Percentiles rank a stretch among this genome's conserved stretches.
Conservation (phyloP, 306 rosid species). For the Begonia fuchsioides region DNA sequence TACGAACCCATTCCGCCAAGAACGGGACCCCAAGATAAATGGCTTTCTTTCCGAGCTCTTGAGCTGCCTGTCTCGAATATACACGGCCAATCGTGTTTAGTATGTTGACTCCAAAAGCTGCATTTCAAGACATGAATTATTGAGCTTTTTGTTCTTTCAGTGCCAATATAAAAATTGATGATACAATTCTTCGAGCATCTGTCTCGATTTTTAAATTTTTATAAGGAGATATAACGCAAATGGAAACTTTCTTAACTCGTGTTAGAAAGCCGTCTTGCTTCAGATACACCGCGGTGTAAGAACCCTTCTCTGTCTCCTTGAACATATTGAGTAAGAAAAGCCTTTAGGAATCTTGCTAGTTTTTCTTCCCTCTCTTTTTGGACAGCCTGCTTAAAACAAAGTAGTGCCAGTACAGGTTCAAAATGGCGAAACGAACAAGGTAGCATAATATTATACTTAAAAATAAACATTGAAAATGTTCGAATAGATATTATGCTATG, state of each 20-base stretch:
- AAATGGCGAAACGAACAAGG: no score
- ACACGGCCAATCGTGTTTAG: slow-evolving; percentile 64
- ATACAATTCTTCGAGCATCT: slow-evolving; percentile 30
- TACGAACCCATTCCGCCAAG: slow-evolving; percentile 85
- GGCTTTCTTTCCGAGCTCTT: slow-evolving; percentile 88
- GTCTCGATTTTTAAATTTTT: not conserved
- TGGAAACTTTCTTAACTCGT: slow-evolving; percentile 37
- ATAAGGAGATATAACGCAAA: not conserved
- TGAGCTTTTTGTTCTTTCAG: slow-evolving; percentile 3
- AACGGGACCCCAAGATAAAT: slow-evolving; percentile 82
- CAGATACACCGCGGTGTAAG: slow-evolving; percentile 54
- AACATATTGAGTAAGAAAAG: slow-evolving; percentile 50
- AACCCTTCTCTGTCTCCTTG: slow-evolving; percentile 67
- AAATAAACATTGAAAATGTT: no score
- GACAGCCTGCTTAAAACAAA: slow-evolving; percentile 40
- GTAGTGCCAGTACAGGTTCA: no score
- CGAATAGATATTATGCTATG: no score
- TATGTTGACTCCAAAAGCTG: slow-evolving; percentile 70
- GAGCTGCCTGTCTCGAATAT: slow-evolving; percentile 90
- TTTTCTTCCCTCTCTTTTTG: slow-evolving; percentile 90
- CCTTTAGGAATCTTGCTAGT: slow-evolving; percentile 47
- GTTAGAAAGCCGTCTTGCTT: slow-evolving; percentile 66
- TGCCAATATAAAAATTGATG: slow-evolving; percentile 39
- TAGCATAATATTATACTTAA: no score
- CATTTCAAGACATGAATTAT: slow-evolving; percentile 9